Percentiles rank a stretch among this genome's conserved stretches.
Evolutionary conservation across 768 basidiomycete genomes (phyloP).

Genomic region (Gloeopeniophorella convolvens): DNA sequence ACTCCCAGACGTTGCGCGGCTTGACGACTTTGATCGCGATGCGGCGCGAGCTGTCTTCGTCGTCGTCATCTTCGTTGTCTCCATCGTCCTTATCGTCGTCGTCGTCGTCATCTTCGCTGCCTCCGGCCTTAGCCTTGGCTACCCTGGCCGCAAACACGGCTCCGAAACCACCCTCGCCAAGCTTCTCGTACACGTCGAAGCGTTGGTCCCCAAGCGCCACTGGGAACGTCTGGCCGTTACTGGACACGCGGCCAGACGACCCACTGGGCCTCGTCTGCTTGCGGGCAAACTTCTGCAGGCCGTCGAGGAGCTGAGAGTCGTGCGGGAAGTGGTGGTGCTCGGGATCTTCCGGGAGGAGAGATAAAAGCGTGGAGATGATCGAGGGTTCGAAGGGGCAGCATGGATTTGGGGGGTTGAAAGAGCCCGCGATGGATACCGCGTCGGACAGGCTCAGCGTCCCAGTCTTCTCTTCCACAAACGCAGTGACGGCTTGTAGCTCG

Average conservation of each 20-base stretch:
- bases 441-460: slow-evolving; percentile 62
- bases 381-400: slow-evolving; percentile 78
- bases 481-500: slow-evolving; percentile 12
- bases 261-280: slow-evolving; percentile 31
- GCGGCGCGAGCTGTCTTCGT: slow-evolving; percentile 50
- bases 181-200: slow-evolving; percentile 74
- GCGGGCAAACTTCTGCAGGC: slow-evolving; percentile 67
- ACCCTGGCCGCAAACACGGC: slow-evolving; percentile 85
- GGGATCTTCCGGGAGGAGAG: slow-evolving; percentile 51
- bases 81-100: slow-evolving; percentile 38
- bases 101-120: slow-evolving; percentile 35
- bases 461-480: slow-evolving; percentile 49
- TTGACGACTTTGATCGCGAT: slow-evolving; percentile 90
- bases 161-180: slow-evolving; percentile 97
- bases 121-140: slow-evolving; percentile 35
- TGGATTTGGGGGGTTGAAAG: slow-evolving; percentile 75
- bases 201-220: slow-evolving; percentile 56
- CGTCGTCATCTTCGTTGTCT: slow-evolving; percentile 40
- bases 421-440: slow-evolving; percentile 51
- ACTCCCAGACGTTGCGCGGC: slow-evolving; percentile 90
- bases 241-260: slow-evolving; percentile 29
- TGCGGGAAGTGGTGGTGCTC: slow-evolving; percentile 56
- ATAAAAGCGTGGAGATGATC: slow-evolving; percentile 58
- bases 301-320: slow-evolving; percentile 54
- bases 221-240: slow-evolving; percentile 37